A percentile compares a stretch with the other conserved stretches of the same genome.
Conservation (phyloP, 331 rosid species). For the Malus hybrid region DNA sequence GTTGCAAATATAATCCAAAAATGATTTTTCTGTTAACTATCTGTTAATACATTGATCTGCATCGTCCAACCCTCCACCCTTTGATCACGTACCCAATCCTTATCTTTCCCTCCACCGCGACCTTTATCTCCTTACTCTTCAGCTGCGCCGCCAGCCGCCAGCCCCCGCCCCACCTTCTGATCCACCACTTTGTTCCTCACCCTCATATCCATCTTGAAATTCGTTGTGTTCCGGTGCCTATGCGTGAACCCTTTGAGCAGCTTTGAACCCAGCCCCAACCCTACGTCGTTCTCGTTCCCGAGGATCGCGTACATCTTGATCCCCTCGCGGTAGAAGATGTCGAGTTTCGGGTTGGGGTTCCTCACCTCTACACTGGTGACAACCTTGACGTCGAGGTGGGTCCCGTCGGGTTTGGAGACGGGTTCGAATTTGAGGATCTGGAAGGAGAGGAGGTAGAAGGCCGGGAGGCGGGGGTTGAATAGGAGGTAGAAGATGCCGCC, state of each 20-base stretch:
- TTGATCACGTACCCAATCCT: constrained; percentile 20
- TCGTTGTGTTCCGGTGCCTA: constrained; percentile 17
- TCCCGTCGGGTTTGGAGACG: constrained; percentile 20
- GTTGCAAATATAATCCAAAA: no score
- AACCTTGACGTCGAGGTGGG: constrained; percentile 40
- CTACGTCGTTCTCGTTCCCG: constrained; percentile 9
- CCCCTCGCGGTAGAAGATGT: constrained; percentile 22
- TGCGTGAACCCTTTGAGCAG: constrained; percentile 28
- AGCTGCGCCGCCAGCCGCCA: constrained; percentile 5
- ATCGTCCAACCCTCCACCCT: background rate
- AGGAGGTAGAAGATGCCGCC: background rate
- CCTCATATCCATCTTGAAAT: constrained; percentile 30
- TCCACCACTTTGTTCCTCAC: constrained; percentile 25
- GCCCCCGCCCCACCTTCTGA: constrained; percentile 26
- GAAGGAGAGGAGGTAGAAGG: no score
- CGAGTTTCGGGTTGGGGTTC: constrained; percentile 45
- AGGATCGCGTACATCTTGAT: background rate
- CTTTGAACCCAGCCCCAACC: constrained; percentile 30
- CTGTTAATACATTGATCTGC: no score
- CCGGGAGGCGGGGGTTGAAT: no score
- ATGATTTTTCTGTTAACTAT: no score
- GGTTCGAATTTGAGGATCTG: constrained; percentile 25
- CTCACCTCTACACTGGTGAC: constrained; percentile 38
- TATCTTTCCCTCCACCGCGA: constrained; percentile 34
- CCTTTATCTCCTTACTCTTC: constrained; percentile 29